Conservation (phyloP, 2,329 filamentous ascomycete species). For the Botrytis aclada region DNA sequence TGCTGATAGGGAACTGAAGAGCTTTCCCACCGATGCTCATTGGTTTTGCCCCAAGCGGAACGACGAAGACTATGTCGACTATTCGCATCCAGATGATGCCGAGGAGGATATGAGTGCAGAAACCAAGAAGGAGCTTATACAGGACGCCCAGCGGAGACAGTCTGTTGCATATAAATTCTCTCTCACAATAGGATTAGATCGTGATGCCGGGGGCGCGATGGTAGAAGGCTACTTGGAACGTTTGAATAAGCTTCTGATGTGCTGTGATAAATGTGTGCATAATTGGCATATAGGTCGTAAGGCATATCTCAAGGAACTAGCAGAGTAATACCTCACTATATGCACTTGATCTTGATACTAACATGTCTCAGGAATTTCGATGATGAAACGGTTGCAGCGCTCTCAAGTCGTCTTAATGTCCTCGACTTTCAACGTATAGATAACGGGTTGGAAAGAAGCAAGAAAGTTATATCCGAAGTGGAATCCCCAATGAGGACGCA, state of each 20-base stretch:
- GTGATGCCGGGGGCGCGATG: slow-evolving; percentile 56
- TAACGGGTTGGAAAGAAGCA: slow-evolving; percentile 55
- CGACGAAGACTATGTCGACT: slow-evolving; percentile 62
- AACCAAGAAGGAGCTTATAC: slow-evolving; percentile 52
- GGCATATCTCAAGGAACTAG: slow-evolving; percentile 58
- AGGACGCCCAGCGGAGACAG: slow-evolving; percentile 54
- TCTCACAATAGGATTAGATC: slow-evolving; percentile 64
- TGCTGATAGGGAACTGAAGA: slow-evolving; percentile 33
- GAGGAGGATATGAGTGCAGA: slow-evolving; percentile 48
- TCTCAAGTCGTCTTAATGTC: slow-evolving; percentile 55
- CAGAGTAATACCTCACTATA: slow-evolving; percentile 48
- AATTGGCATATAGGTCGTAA: slow-evolving; percentile 71
- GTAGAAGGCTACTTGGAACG: slow-evolving; percentile 56
- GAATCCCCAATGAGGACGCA: slow-evolving; percentile 33
- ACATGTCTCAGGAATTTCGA: slow-evolving; percentile 37
- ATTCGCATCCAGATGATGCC: slow-evolving; percentile 52
- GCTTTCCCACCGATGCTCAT: slow-evolving; percentile 47
- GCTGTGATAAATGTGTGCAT: slow-evolving; percentile 67
- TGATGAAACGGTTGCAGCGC: slow-evolving; percentile 49
- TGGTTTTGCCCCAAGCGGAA: slow-evolving; percentile 65
- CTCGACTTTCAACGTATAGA: slow-evolving; percentile 62
- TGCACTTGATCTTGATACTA: slow-evolving; percentile 12
- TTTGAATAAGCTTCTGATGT: slow-evolving; percentile 57
- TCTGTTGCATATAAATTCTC: slow-evolving; percentile 65
- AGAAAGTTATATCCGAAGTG: slow-evolving; percentile 46